Conservation (phyloP, 352 stramenopile genomes). For the Phytophthora meadii region DNA sequence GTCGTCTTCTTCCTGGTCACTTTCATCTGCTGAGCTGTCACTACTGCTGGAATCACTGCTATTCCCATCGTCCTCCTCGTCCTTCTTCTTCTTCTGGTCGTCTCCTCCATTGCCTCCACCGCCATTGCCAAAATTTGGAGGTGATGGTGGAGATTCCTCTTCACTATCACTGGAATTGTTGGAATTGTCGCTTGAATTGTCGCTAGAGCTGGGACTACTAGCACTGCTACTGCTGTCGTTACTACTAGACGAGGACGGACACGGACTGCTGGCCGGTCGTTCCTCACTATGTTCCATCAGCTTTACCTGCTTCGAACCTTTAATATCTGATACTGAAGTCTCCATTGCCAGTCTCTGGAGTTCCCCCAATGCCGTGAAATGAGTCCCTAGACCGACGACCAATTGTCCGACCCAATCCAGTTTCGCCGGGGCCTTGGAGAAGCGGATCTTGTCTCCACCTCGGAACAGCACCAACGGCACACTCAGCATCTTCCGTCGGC, state of each 20-base stretch:
- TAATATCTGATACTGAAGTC: background rate
- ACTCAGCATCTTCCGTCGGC: constrained; percentile 25
- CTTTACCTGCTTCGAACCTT: constrained; percentile 7
- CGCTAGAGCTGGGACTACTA: constrained; percentile 38
- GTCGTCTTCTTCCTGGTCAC: constrained; percentile 40
- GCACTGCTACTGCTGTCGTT: constrained; percentile 30
- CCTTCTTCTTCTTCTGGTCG: constrained; percentile 32
- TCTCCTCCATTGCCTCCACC: constrained; percentile 26
- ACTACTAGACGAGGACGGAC: constrained; percentile 46
- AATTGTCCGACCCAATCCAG: constrained; percentile 16
- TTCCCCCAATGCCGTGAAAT: constrained; percentile 8
- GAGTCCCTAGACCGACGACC: constrained; percentile 3
- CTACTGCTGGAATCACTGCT: constrained; percentile 48
- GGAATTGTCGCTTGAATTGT: constrained; percentile 31
- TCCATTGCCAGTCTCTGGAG: constrained; percentile 6
- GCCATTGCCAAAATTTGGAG: constrained; percentile 12
- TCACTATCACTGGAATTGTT: constrained; percentile 45
- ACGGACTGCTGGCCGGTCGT: constrained; percentile 43
- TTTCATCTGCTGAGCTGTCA: constrained; percentile 34
- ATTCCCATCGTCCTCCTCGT: constrained; percentile 34
- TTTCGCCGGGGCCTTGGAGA: constrained; percentile 8
- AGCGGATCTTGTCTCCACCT: constrained; percentile 6
- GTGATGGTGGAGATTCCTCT: constrained; percentile 24
- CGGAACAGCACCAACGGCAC: constrained; percentile 22
- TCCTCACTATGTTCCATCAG: constrained; percentile 24